Evolutionary conservation across 129 eudicot genomes (phyloP).

Genomic region (Flaveria brownii): DNA sequence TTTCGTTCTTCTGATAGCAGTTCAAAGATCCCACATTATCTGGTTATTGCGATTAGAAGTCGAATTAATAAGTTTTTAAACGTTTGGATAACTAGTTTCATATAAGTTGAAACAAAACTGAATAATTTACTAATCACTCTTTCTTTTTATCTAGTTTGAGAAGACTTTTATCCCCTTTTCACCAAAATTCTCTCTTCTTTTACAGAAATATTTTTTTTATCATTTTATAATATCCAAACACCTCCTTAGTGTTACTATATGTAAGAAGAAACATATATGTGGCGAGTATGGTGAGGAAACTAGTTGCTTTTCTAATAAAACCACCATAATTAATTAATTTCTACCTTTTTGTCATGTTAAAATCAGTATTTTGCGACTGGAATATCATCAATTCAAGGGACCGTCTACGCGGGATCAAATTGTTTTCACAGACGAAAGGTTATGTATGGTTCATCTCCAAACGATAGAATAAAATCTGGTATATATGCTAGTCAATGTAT

Average conservation of each 20-base stretch:
- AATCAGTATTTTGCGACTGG: constrained; percentile 35
- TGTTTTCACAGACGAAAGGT: constrained; percentile 63
- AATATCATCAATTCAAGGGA: constrained; percentile 51
- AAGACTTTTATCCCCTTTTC: too few relatives aligned
- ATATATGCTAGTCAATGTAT: background rate
- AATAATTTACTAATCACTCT: too few relatives aligned
- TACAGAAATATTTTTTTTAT: too few relatives aligned
- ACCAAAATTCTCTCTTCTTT: too few relatives aligned
- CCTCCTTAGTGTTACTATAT: background rate
- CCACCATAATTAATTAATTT: background rate
- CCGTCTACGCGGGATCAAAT: constrained; percentile 45
- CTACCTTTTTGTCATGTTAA: background rate
- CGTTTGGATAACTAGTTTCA: too few relatives aligned
- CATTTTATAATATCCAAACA: too few relatives aligned
- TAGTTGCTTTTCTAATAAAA: background rate
- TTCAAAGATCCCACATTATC: background rate
- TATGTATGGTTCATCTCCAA: constrained; percentile 54
- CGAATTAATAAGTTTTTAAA: background rate
- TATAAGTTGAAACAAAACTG: too few relatives aligned
- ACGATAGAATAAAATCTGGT: constrained; percentile 35
- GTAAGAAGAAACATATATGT: background rate
- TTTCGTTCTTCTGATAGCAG: background rate
- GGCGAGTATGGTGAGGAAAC: background rate
- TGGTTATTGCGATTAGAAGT: background rate
- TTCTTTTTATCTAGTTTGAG: too few relatives aligned